Base-by-base conservation (phyloP, 2,329 filamentous ascomycete genomes). In the Ceratocystiopsis minuta region DNA sequence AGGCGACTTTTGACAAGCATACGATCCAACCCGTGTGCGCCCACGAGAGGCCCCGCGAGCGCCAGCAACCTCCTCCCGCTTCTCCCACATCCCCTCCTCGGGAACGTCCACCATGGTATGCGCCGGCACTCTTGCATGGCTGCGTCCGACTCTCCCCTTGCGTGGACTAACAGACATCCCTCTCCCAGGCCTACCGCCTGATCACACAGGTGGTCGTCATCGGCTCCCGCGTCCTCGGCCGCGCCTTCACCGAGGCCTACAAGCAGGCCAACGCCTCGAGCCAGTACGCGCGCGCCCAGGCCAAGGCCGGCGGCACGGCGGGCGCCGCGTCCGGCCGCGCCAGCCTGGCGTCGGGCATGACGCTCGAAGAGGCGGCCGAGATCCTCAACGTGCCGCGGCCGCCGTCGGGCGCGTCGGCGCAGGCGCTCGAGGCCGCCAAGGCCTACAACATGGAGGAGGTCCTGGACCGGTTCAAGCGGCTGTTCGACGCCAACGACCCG, bases 401-500 rank as follows among this genome's bases (percentile, higher is more conserved):
- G 34, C 87, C 88, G 1, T 73, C 80, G 20, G 20, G 20, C 20
- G 20, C 20, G 20, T 4, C 20, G 20, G 3, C 38, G 58, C 70
- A 85, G 57, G 11, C 12, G 14, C 18, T 28, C 13, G 38, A 16
- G 3, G 42, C 42, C 1, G 34, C 36, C 37, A 37, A 34, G 35
- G 36, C 43, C 13, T 50, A 50, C 45, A 81, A 88, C 57, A 66
- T 87, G 57, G 82, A 87, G 53, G 70, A 80, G 50, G 77, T 94
- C 43, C 78, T 81, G 62, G 76, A 80, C 52, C 72, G 86, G 42
- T 98, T 96, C 70, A 96, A 96, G 73, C 77, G 80, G 49, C 66
- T 98, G 38, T 98, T 95, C 58, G 90, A 98, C 61, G 66, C 75
- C 52, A 98, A 98, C 64, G 83, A 98, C 50, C 88, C 90, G 12